Evolutionary conservation across 139 green algal genomes (phyloP), one percentile per base, ranked within the genome.

Genomic region (Coelastrella sp.): DNA sequence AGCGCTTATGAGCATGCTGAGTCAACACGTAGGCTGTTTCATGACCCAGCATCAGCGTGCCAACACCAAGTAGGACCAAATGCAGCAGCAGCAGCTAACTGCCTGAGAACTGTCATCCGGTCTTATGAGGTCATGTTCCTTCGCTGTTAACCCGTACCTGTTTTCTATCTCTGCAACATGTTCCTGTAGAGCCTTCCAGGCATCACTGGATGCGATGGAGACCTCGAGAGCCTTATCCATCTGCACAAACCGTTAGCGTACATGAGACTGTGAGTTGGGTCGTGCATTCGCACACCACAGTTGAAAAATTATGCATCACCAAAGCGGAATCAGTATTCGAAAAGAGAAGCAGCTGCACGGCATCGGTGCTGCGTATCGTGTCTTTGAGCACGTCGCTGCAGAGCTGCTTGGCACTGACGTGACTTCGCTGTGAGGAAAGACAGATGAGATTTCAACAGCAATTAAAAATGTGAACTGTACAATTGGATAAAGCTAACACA

Each of bases 151-250:
- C 8, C 17, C 95, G 95, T 89, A 98, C 95, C 95, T 94, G 65
- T 95, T 90, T n/a, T 98, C 93, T n/a, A 99, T 95, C 80, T 98
- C 97, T 25, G 80, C 35, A 0, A 96, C 94, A 82, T 99, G 97
- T n/a, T 96, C 93, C 85, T 95, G 84, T 22, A 99, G 93, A 8
- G 93, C 95, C 86, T 95, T 90, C 97, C 97, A 98, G 59, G 95
- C 96, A 6, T 94, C 89, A 0, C 92, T 94, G 89, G 96, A 92
- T 7, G 93, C 90, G 61, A 97, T 96, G 57, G 94, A 91, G 15
- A n/a, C 61, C 84, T 88, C 84, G 12, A 81, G 7, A 9, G 84
- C 84, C 61, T 88, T 88, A 68, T 88, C 84, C 84, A 88, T 88
- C 84, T 88, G 68, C 68, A 88, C 35, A 63, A 80, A 80, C 25